phyloP scores from a whole-genome alignment of 2,329 filamentous ascomycete genomes.

The Xylariaceae sp. region DNA sequence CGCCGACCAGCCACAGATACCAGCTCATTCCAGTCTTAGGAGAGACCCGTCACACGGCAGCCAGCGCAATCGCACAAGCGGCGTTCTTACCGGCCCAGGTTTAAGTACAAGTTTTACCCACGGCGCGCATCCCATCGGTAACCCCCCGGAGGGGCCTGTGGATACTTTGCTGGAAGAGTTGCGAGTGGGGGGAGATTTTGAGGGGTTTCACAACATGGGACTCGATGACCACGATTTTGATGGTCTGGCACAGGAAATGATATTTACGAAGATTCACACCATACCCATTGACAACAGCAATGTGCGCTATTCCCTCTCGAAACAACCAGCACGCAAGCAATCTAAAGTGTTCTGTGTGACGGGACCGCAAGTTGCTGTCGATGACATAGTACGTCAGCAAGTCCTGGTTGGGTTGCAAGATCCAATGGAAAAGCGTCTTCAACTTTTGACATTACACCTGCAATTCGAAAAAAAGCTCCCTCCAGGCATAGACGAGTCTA shows the following conservation, averaged over 20 bases:
- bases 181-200: slow-evolving; percentile 57
- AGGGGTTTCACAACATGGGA: slow-evolving; percentile 68
- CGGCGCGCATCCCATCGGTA: slow-evolving; percentile 44
- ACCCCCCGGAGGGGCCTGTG: slow-evolving; percentile 63
- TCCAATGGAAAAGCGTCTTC: slow-evolving; percentile 60
- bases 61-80: slow-evolving; percentile 59
- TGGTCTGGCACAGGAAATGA: slow-evolving; percentile 66
- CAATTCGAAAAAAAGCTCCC: slow-evolving; percentile 33
- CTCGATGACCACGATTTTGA: slow-evolving; percentile 69
- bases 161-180: slow-evolving; percentile 67
- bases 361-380: slow-evolving; percentile 52
- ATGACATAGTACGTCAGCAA: slow-evolving; percentile 51
- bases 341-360: slow-evolving; percentile 65
- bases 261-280: slow-evolving; percentile 66
- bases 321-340: slow-evolving; percentile 49
- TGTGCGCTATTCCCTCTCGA: slow-evolving; percentile 55
- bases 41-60: slow-evolving; percentile 72
- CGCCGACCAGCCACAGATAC: slow-evolving; percentile 55
- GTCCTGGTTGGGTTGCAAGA: slow-evolving; percentile 68
- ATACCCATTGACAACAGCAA: slow-evolving; percentile 60
- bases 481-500: slow-evolving; percentile 27
- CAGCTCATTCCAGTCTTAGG: slow-evolving; percentile 46
- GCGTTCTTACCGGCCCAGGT: slow-evolving; percentile 39
- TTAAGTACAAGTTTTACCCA: slow-evolving; percentile 40
- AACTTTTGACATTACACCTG: slow-evolving; percentile 60